Base-by-base conservation (phyloP, 257 asterid genomes). In the Solanum habrochaites region DNA sequence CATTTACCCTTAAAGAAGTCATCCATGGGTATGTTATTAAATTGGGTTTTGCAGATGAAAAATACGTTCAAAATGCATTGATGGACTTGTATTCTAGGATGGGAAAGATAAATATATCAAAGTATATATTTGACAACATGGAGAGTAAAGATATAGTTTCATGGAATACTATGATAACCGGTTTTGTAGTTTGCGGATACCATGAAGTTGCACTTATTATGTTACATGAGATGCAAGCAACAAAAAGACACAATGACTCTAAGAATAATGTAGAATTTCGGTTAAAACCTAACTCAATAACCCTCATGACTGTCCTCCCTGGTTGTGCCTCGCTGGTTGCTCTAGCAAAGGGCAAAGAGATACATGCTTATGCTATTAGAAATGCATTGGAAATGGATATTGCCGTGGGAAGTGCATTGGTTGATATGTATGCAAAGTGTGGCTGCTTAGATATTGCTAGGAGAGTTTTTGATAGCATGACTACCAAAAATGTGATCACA, bases 391-490 rank as follows among this genome's bases (percentile, higher is more conserved):
- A 90, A 52, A 82, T 90, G 5, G 98, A 95, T 89, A 91, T 96
- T 42, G 95, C 92, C 14, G 94, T 95, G 67, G 97, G 98, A 82
- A 96, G 98, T 86, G 99, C 99, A 70, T 86, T 95, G 92, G 94
- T 93, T 83, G 99, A 96, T 90, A 94, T 94, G 98, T 95, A 96
- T 73, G 98, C 96, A 66, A 96, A 96, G 87, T 96, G 96, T 47
- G 99, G 99, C 87, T 95, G 97, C 92, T 89, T 96, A 87, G 82
- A 83, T 69, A 87, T 92, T 89, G 93, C 99, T 62, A 91, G 92
- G 45, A 90, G 91, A 86, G 93, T 96, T 83, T 96, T 96, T 32
- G 93, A 94, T 70, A 88, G 89, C 47, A 91, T 96, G 93, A 94
- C 92, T 74, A 74, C 56, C 40, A 92, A 90, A 91, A 96, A 96